phyloP scores from a whole-genome alignment of 306 rosid species.

The Cotoneaster glaucophyllus region DNA sequence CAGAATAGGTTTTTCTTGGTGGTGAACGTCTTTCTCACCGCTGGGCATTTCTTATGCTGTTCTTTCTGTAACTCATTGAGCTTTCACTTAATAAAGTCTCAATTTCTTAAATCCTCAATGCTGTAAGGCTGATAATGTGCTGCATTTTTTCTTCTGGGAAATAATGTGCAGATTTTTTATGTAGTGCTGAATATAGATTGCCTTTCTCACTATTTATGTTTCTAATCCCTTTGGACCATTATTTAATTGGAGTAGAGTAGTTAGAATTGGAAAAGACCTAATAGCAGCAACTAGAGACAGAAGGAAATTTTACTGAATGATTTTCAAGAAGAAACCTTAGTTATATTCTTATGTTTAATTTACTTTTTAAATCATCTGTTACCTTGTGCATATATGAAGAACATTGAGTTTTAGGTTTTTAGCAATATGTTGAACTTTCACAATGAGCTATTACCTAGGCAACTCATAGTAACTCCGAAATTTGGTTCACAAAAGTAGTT shows the following conservation, averaged over 20 bases:
- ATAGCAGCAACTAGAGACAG: background rate
- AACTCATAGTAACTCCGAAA: background rate
- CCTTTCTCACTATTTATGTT: background rate
- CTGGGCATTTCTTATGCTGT: background rate
- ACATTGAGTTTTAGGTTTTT: background rate
- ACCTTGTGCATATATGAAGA: background rate
- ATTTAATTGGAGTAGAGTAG: background rate
- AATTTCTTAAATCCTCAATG: background rate
- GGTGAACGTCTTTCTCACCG: background rate
- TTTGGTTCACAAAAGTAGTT: background rate
- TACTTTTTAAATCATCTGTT: background rate
- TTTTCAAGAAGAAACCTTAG: background rate
- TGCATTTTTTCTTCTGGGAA: background rate
- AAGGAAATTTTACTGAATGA: background rate
- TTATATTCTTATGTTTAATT: background rate
- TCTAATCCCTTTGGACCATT: background rate
- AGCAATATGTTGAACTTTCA: background rate
- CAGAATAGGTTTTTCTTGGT: background rate
- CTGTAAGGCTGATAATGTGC: background rate
- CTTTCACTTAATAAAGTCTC: background rate
- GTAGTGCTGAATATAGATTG: background rate
- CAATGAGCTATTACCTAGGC: background rate
- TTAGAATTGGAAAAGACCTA: background rate
- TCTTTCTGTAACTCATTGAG: background rate
- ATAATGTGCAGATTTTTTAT: background rate